Evolutionary conservation across 129 eudicot species (phyloP).

Genomic region (Glebionis coronaria): DNA sequence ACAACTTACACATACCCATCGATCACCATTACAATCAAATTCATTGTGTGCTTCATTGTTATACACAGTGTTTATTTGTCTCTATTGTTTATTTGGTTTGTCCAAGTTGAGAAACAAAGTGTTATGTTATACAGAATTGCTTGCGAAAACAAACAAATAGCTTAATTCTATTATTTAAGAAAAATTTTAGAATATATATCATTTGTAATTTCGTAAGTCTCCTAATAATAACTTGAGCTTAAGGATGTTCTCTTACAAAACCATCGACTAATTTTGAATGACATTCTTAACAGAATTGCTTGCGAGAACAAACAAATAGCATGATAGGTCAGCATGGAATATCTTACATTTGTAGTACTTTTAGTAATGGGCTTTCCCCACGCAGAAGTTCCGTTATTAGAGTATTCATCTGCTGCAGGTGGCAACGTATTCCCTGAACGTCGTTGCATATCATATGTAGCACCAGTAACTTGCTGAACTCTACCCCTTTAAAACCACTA

Average conservation of each 20-base stretch:
- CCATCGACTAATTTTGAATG: conserved; percentile 1
- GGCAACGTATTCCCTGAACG: conserved; percentile 82
- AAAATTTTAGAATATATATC: too few species aligned
- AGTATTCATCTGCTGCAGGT: conserved; percentile 85
- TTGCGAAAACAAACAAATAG: too few species aligned
- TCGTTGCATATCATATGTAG: conserved; percentile 63
- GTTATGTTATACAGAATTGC: too few species aligned
- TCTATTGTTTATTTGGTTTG: too few species aligned
- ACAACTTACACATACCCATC: background rate
- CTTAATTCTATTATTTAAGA: too few species aligned
- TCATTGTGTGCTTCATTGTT: background rate
- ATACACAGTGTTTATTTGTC: too few species aligned
- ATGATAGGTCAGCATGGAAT: conserved; percentile 14
- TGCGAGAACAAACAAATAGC: background rate
- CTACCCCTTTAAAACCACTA: conserved; percentile 58
- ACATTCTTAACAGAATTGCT: conserved; percentile 1
- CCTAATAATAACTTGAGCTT: conserved; percentile 10
- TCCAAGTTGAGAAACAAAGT: too few species aligned
- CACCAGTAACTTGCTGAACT: conserved; percentile 81
- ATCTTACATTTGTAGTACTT: conserved; percentile 80
- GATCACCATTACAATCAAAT: background rate
- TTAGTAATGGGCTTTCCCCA: conserved; percentile 57
- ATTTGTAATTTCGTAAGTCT: background rate
- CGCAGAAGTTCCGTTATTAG: conserved; percentile 49
- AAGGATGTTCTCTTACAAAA: background rate